Conservation (phyloP, 2,329 filamentous ascomycete genomes). For the Verticillium dahliae region DNA sequence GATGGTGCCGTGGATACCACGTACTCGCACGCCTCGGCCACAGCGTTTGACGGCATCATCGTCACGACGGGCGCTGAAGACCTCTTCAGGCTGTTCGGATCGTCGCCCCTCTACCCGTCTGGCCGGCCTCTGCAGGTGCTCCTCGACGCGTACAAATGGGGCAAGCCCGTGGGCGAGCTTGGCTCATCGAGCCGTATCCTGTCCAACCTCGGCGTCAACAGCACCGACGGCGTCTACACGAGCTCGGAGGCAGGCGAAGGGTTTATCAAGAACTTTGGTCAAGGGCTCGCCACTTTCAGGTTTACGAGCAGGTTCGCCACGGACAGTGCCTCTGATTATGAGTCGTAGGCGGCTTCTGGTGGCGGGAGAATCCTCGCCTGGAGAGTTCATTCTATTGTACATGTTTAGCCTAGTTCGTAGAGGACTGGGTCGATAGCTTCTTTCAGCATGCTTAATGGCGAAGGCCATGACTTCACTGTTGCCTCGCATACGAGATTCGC, state of each 20-base stretch:
- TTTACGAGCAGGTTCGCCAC: constrained; percentile 58
- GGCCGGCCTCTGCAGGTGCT: constrained; percentile 59
- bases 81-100: constrained; percentile 38
- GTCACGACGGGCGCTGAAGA: constrained; percentile 45
- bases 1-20: constrained; percentile 50
- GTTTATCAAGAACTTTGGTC: constrained; percentile 40
- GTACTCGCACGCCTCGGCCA: constrained; percentile 59
- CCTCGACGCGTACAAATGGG: constrained; percentile 57
- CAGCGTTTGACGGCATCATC: constrained; percentile 56
- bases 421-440: too few relatives aligned
- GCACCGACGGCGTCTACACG: constrained; percentile 34
- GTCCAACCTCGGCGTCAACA: constrained; percentile 28
- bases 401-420: not conserved
- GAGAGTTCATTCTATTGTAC: not conserved
- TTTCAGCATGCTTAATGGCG: too few relatives aligned
- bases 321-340: constrained; percentile 28
- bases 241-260: constrained; percentile 21
- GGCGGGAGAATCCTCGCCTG: not conserved
- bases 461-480: too few relatives aligned
- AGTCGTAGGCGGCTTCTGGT: not conserved
- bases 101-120: constrained; percentile 54
- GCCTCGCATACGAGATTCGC: too few relatives aligned
- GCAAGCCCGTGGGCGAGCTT: constrained; percentile 61
- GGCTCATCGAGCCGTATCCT: constrained; percentile 25
- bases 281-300: constrained; percentile 57